Conservation (phyloP, 768 basidiomycete species). For the Auricularia cornea region DNA sequence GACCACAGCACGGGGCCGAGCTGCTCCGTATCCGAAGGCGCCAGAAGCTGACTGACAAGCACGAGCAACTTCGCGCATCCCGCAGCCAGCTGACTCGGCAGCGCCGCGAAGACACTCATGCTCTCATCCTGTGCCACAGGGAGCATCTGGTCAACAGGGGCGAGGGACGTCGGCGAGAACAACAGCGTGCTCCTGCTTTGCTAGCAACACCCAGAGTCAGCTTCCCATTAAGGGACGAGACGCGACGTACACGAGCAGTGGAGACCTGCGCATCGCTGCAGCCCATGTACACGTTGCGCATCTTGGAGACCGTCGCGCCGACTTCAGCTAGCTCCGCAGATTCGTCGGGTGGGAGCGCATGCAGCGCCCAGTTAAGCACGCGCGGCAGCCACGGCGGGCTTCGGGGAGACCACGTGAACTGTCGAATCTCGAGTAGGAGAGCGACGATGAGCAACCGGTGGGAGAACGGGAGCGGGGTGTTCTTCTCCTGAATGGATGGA, state of each 20-base stretch:
- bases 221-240: not conserved
- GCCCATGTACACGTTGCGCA: not conserved
- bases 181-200: not conserved
- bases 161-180: not conserved
- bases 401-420: slow-evolving; percentile 56
- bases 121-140: slow-evolving; percentile 25
- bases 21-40: slow-evolving; percentile 38
- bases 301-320: not conserved
- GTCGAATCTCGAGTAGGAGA: slow-evolving; percentile 55
- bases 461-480: slow-evolving; percentile 39
- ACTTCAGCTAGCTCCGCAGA: not conserved
- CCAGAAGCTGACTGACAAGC: slow-evolving; percentile 46
- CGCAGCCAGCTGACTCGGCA: slow-evolving; percentile 36
- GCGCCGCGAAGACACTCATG: slow-evolving; percentile 24
- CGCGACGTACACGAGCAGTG: slow-evolving; percentile 2
- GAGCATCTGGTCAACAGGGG: not conserved
- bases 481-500: slow-evolving; percentile 42
- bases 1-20: slow-evolving; percentile 55
- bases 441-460: slow-evolving; percentile 53
- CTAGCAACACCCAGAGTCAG: not conserved
- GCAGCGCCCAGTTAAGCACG: slow-evolving; percentile 24
- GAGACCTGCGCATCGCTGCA: not conserved
- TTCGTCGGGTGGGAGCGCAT: slow-evolving; percentile 11
- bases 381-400: slow-evolving; percentile 21
- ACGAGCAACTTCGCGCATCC: slow-evolving; percentile 55